A percentile compares a stretch with the other conserved stretches of the same genome.
Evolutionary conservation across 1,139 yeast species (phyloP).

Genomic region (Yamadazyma diddensiae): DNA sequence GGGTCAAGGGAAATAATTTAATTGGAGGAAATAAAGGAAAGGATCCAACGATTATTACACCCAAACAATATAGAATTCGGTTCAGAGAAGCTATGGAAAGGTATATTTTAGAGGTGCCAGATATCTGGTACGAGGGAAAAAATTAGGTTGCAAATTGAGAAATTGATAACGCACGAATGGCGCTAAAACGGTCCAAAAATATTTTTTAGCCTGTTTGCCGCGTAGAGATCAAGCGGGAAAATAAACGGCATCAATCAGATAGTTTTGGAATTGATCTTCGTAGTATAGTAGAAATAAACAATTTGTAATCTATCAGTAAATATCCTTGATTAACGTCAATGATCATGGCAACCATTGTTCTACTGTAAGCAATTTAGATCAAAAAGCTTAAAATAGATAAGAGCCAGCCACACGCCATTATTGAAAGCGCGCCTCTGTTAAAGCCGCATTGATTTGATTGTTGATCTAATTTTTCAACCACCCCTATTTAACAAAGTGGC

Average conservation of each 20-base stretch:
- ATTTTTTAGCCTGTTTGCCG: too few species aligned
- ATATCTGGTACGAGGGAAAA: slow-evolving; percentile 62
- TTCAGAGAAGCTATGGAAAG: slow-evolving; percentile 98
- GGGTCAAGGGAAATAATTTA: slow-evolving; percentile 92
- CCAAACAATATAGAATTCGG: slow-evolving; percentile 88
- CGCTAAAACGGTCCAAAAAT: too few species aligned
- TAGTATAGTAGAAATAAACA: too few species aligned
- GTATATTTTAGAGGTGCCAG: slow-evolving; percentile 92
- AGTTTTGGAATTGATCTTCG: too few species aligned
- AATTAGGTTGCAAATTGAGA: not conserved
- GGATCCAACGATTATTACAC: slow-evolving; percentile 96
- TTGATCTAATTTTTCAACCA: slow-evolving; percentile 1
- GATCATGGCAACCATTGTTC: too few species aligned
- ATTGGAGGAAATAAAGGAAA: slow-evolving; percentile 79
- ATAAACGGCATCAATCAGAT: too few species aligned
- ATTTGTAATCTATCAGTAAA: too few species aligned
- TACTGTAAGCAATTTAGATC: too few species aligned
- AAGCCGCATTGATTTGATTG: slow-evolving; percentile 1
- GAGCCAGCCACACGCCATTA: slow-evolving; percentile 4
- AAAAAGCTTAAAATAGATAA: too few species aligned
- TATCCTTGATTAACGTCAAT: too few species aligned
- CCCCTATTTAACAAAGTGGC: not conserved
- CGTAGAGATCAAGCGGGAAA: too few species aligned
- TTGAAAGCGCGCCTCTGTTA: not conserved
- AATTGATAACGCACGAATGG: too few species aligned